phyloP scores from a whole-genome alignment of 768 basidiomycete genomes.

The Favolaschia claudopus region DNA sequence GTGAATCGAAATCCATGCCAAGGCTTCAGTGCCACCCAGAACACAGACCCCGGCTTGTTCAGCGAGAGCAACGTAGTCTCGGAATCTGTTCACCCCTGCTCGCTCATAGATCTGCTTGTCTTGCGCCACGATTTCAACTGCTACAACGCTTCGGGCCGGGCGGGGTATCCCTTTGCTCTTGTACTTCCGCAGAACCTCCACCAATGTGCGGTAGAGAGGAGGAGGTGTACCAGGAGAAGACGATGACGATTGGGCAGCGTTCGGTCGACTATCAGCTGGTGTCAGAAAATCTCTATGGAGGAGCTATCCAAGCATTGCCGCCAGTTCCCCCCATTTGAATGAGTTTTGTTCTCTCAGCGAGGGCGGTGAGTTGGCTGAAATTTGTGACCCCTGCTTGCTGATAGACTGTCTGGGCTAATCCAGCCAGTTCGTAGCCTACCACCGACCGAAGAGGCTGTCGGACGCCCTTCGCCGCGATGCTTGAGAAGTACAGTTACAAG shows the following conservation, averaged over 20 bases:
- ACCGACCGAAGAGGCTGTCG: constrained; percentile 6
- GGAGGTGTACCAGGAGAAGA: too few species aligned
- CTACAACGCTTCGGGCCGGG: constrained; percentile 49
- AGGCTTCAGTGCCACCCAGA: background rate
- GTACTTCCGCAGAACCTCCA: constrained; percentile 40
- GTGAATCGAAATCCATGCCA: constrained; percentile 5
- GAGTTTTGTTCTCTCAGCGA: constrained; percentile 39
- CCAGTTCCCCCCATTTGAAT: constrained; percentile 38
- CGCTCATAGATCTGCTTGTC: constrained; percentile 41
- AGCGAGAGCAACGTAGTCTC: constrained; percentile 49
- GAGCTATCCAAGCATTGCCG: constrained; percentile 39
- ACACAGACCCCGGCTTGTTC: constrained; percentile 28
- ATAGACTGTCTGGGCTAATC: constrained; percentile 31
- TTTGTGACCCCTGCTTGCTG: constrained; percentile 36
- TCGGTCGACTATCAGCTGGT: too few species aligned
- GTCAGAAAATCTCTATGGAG: too few species aligned
- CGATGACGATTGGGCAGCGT: too few species aligned
- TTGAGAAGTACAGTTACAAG: constrained; percentile 7
- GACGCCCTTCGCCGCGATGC: constrained; percentile 3
- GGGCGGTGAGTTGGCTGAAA: constrained; percentile 41
- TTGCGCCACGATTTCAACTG: constrained; percentile 37
- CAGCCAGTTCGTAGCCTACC: constrained; percentile 14
- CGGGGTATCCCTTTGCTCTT: constrained; percentile 39
- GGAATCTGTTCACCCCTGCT: constrained; percentile 50
- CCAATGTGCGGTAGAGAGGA: constrained; percentile 42